Percentiles rank a stretch among this genome's conserved stretches.
These are phyloP conservation scores for Tetrahymena elliotti DNA, from an alignment of 73 alveolate species.

Conservation along the genomic window DNA sequence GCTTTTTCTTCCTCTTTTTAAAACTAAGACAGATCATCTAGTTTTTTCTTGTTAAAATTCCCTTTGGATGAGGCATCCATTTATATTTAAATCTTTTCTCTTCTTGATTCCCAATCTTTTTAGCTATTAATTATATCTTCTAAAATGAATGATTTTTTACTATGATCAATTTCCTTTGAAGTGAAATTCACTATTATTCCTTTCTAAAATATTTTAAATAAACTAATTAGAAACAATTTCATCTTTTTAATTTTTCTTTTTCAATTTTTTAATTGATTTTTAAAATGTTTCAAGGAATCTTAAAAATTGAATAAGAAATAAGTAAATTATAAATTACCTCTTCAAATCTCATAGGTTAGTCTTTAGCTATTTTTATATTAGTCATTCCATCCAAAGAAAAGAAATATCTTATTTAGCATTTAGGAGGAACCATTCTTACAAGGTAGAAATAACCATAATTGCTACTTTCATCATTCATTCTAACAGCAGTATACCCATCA, in stretches of 20 bases:
- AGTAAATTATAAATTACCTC: not conserved
- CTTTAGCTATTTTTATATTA: not conserved
- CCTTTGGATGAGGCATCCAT: not conserved
- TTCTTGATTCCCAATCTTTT: not conserved
- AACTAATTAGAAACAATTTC: no score
- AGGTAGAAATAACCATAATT: not conserved
- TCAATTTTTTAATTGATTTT: no score
- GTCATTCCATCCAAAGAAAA: not conserved
- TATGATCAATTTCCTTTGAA: not conserved
- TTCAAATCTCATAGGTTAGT: not conserved
- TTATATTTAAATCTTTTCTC: not conserved
- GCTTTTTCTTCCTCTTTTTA: not conserved
- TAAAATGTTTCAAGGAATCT: not conserved
- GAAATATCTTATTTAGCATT: not conserved
- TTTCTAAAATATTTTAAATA: not conserved
- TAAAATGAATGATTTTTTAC: not conserved
- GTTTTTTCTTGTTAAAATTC: not conserved
- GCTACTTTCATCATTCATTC: not conserved
- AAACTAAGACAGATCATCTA: not conserved
- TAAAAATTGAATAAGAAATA: not conserved
- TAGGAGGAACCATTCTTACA: not conserved
- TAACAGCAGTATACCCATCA: not conserved
- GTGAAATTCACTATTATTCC: not conserved
- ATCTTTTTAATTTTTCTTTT: no score
- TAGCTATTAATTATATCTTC: not conserved